phyloP scores from a whole-genome alignment of 352 stramenopile genomes.

The Peronospora farinosa region DNA sequence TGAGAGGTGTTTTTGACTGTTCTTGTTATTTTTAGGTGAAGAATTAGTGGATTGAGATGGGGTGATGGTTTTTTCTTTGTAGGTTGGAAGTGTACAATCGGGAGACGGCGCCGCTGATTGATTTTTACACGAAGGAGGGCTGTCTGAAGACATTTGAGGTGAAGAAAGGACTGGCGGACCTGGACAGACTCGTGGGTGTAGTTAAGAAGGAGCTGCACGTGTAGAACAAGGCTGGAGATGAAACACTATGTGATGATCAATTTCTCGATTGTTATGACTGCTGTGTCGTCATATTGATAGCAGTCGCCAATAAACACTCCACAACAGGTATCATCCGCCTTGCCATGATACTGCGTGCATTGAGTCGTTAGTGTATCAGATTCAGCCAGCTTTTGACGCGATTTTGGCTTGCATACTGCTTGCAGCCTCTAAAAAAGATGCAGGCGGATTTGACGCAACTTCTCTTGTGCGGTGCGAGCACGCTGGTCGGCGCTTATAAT shows the following conservation, averaged over 20 bases:
- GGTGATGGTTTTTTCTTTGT: constrained; percentile 1
- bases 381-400: constrained; percentile 14
- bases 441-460: constrained; percentile 20
- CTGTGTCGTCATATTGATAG: constrained; percentile 5
- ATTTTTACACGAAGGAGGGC: constrained; percentile 83
- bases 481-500: not conserved
- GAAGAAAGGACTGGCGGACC: constrained; percentile 76
- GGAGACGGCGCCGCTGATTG: constrained; percentile 80
- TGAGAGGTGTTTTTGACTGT: constrained; percentile 11
- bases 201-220: constrained; percentile 57
- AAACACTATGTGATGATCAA: constrained; percentile 1
- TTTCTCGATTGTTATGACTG: constrained; percentile 15
- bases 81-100: constrained; percentile 86
- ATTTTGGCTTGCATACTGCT: constrained; percentile 16
- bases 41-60: not conserved
- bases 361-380: constrained; percentile 7
- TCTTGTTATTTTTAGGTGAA: not conserved
- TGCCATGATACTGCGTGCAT: constrained; percentile 1
- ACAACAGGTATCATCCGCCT: constrained; percentile 15
- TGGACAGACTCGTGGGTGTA: constrained; percentile 67
- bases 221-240: constrained; percentile 20
- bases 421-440: constrained; percentile 19
- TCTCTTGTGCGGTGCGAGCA: too few relatives aligned
- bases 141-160: constrained; percentile 78
- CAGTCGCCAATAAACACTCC: constrained; percentile 7